phyloP scores from a whole-genome alignment of 192 early-diverging fungal genomes.

The Coemansia sp. region DNA sequence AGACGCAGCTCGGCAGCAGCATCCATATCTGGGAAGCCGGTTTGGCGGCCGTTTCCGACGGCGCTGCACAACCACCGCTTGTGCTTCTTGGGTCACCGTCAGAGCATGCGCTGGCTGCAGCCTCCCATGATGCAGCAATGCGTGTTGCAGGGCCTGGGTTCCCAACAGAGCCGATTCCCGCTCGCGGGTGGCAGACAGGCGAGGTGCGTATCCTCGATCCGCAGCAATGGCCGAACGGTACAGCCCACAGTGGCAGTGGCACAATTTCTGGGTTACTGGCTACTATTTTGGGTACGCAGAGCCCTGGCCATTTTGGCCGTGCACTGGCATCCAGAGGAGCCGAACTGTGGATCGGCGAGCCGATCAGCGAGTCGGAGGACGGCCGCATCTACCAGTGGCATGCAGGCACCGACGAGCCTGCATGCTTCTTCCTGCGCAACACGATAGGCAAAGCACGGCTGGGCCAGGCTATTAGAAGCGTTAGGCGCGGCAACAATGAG shows the following conservation, averaged over 20 bases:
- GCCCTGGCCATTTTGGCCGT: constrained; percentile 53
- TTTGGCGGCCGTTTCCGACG: not conserved
- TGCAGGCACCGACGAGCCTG: constrained; percentile 3
- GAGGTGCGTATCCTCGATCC: constrained; percentile 51
- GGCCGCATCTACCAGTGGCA: constrained; percentile 45
- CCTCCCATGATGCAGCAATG: not conserved
- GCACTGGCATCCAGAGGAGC: constrained; percentile 25
- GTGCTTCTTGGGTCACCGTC: constrained; percentile 51
- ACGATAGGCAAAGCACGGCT: constrained; percentile 24
- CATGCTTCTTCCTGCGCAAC: constrained; percentile 24
- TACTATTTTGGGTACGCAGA: constrained; percentile 40
- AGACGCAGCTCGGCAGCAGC: constrained; percentile 49
- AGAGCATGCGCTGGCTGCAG: constrained; percentile 25
- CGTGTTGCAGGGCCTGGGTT: not conserved
- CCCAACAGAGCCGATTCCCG: constrained; percentile 19
- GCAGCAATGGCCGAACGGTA: constrained; percentile 14
- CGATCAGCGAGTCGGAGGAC: constrained; percentile 39
- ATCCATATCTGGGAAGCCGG: constrained; percentile 38
- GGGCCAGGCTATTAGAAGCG: constrained; percentile 24
- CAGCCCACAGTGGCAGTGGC: not conserved
- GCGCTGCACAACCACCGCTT: not conserved
- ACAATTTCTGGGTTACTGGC: constrained; percentile 22
- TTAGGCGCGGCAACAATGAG: not conserved
- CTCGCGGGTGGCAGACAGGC: constrained; percentile 53
- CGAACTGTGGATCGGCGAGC: constrained; percentile 55